Evolutionary conservation across 805 yeast species (phyloP).

Genomic region (Kurtzmaniella fragi): DNA sequence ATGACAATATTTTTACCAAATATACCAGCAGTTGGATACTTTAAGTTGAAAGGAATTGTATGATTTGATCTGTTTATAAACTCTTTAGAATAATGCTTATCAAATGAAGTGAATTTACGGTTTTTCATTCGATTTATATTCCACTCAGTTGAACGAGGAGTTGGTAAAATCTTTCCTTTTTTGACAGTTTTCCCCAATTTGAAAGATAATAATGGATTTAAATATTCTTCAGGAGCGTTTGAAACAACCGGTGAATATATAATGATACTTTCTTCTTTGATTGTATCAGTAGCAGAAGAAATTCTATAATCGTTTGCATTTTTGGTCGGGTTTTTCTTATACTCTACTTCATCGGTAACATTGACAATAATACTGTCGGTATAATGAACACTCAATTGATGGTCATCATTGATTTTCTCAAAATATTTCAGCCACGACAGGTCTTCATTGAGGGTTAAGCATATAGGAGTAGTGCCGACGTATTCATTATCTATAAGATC

Average conservation of each 20-base stretch:
- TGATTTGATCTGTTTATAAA: conserved; percentile 5
- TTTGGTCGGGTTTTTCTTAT: conserved; percentile 3
- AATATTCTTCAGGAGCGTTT: conserved; percentile 4
- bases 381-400: conserved; percentile 24
- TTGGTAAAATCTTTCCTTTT: conserved; percentile 25
- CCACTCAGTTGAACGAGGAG: conserved; percentile 18
- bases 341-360: conserved; percentile 21
- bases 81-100: no score
- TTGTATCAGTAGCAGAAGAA: background rate
- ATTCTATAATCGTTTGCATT: background rate
- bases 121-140: conserved; percentile 2
- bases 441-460: background rate
- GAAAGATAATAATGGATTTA: conserved; percentile 32
- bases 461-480: conserved; percentile 12
- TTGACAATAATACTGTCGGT: conserved; percentile 29
- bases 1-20: conserved; percentile 65
- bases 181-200: conserved; percentile 29
- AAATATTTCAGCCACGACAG: background rate
- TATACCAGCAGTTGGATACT: conserved; percentile 54
- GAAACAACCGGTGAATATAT: conserved; percentile 28
- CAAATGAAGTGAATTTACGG: no score
- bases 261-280: conserved; percentile 21
- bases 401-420: conserved; percentile 11
- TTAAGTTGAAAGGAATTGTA: conserved; percentile 43
- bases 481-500: conserved; percentile 40